Base-by-base conservation (phyloP, 176 grass and related monocot species). In the Avena sativa region DNA sequence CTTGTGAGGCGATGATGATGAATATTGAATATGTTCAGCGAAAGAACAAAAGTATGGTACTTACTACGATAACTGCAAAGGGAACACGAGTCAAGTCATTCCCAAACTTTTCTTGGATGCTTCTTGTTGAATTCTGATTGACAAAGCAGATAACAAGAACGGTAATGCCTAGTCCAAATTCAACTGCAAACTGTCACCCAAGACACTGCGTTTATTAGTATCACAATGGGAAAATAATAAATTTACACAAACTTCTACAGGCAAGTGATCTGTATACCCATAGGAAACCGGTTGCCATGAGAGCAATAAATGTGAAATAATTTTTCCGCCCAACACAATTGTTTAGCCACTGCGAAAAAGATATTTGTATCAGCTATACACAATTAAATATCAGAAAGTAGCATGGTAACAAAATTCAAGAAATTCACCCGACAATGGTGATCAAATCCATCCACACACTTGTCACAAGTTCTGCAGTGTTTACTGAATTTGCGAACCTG, bases 301-400 rank as follows among this genome's bases (percentile, higher is more conserved):
- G 91, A 79, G 88, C 23, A 87, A 98, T 95, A 53, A 98, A 98
- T 0, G 91, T 93, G 56, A 91, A 90, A 74, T 98, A 98, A 87
- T 98, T 98, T 84, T 95, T 98, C 78, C 86, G 87, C n/a, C 96
- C 96, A 78, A 98, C 96, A 90, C 96, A 98, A 61, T 98, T 98
- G 88, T 98, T 98, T 55, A 98, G 91, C 96, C 96, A 98, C 96
- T 98, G 91, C 57, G 55, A 79, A 63, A 88, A 63, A 88, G 77
- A 91, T 80, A 15, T 38, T 19, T 61, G 74, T 78, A 36, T 87
- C 15, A 62, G 83, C 15, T 71, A 81, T 64, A 53, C 13, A 43
- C 49, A 77, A 60, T 64, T 47, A 30, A 87, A 81, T 11, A 58
- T 64, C 66, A 79, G 7, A 78, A 58, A 70, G 73, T 48, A 68